These are phyloP conservation scores for Fusarium succisae DNA, from an alignment of 2,329 filamentous ascomycete species.

Conservation along the genomic window DNA sequence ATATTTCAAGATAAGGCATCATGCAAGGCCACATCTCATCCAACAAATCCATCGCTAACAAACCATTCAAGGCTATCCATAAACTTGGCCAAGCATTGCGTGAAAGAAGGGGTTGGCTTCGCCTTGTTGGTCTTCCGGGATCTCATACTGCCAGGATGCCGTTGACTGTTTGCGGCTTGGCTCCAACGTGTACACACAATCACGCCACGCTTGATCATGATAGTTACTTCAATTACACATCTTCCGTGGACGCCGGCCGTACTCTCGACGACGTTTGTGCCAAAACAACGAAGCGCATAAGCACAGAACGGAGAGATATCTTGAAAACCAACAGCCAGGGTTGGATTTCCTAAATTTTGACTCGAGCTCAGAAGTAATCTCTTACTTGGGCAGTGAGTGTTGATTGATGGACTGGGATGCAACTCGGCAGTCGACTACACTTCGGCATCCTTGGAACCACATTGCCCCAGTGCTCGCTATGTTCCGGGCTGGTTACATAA, in stretches of 20 bases:
- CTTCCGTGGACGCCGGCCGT: neutral
- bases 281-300: neutral
- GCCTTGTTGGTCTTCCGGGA: neutral
- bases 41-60: constrained; percentile 16
- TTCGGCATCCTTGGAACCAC: neutral
- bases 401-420: constrained; percentile 12
- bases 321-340: constrained; percentile 7
- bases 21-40: constrained; percentile 15
- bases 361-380: neutral
- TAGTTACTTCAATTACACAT: neutral
- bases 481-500: constrained; percentile 3
- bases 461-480: neutral
- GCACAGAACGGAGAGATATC: neutral
- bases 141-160: neutral
- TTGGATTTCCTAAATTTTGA: constrained; percentile 2
- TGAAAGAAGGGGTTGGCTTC: neutral
- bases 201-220: neutral
- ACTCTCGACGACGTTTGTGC: constrained; percentile 1
- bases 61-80: constrained; percentile 1
- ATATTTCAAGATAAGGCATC: constrained; percentile 7
- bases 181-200: constrained; percentile 1
- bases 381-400: constrained; percentile 8
- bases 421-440: constrained; percentile 8
- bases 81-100: neutral
- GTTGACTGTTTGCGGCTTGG: neutral